A percentile compares a stretch with the other conserved stretches of the same genome.
Evolutionary conservation across 2,329 filamentous ascomycete genomes (phyloP).

Genomic region (Gnomoniopsis smithogilvyi): DNA sequence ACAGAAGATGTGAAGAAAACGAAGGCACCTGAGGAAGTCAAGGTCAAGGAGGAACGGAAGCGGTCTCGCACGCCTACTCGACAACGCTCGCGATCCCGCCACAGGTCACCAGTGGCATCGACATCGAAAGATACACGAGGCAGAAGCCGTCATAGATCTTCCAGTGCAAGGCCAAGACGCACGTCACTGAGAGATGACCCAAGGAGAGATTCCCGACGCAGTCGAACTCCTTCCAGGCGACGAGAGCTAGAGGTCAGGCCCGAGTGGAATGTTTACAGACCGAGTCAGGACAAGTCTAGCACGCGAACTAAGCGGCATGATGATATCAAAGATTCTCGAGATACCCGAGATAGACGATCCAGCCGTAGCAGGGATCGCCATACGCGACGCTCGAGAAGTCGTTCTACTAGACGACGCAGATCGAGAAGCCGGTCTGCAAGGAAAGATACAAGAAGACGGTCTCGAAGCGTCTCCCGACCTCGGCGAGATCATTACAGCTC

Average conservation of each 20-base stretch:
- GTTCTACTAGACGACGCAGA: constrained; percentile 24
- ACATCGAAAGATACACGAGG: constrained; percentile 26
- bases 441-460: constrained; percentile 25
- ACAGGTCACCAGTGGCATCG: constrained; percentile 24
- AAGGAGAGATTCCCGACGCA: constrained; percentile 7
- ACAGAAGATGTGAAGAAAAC: constrained; percentile 17
- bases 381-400: constrained; percentile 23
- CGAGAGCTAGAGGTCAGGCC: constrained; percentile 24
- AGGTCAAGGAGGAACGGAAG: constrained; percentile 18
- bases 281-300: constrained; percentile 4
- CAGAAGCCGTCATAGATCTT: constrained; percentile 15
- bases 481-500: constrained; percentile 22
- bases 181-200: constrained; percentile 5
- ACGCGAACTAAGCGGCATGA: constrained; percentile 7
- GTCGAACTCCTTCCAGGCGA: constrained; percentile 21
- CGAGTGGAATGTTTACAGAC: constrained; percentile 25
- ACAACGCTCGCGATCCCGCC: constrained; percentile 9
- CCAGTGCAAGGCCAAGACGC: constrained; percentile 9
- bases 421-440: constrained; percentile 25
- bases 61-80: constrained; percentile 8
- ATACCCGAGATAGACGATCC: constrained; percentile 26
- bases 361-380: constrained; percentile 23
- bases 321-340: constrained; percentile 7
- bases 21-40: constrained; percentile 24
- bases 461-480: constrained; percentile 25